Percentiles rank a stretch among this genome's conserved stretches.
phyloP scores from a whole-genome alignment of 192 early-diverging fungal species.

The Backusella luteola region DNA sequence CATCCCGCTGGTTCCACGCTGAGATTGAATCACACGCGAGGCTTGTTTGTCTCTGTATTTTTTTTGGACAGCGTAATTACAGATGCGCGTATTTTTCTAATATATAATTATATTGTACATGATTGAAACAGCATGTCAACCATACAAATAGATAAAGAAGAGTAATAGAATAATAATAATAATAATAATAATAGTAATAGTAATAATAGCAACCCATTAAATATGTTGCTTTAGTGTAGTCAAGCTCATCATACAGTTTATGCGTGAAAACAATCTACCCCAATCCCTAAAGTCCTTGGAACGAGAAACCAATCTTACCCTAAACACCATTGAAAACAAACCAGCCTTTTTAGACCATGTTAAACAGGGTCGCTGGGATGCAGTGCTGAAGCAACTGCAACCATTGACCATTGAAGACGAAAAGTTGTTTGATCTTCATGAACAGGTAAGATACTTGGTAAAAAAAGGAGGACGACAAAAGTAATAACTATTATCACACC shows the following conservation, averaged over 20 bases:
- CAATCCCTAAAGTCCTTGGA: constrained; percentile 77
- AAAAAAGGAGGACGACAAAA: background rate
- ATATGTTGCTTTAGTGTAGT: constrained; percentile 57
- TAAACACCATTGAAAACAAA: constrained; percentile 88
- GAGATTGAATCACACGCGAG: background rate
- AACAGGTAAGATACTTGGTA: constrained; percentile 57
- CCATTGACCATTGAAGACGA: constrained; percentile 64
- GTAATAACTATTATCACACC: background rate
- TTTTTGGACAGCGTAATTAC: background rate
- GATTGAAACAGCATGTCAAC: background rate
- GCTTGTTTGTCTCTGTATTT: background rate
- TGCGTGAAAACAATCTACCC: constrained; percentile 87
- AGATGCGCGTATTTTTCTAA: background rate
- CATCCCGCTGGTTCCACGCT: background rate
- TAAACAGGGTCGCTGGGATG: constrained; percentile 82
- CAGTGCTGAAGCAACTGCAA: constrained; percentile 70
- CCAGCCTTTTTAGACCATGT: constrained; percentile 74
- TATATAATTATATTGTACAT: background rate
- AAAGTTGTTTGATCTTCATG: constrained; percentile 84
- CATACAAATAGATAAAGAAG: constrained; percentile 8
- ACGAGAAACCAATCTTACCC: constrained; percentile 72
- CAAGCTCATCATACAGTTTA: constrained; percentile 90
- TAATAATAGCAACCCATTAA: background rate
- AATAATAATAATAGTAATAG: background rate
- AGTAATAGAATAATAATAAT: background rate